Evolutionary conservation across 1,284 basidiomycete genomes (phyloP).

Genomic region (Neotropicomus parvogracilis): DNA sequence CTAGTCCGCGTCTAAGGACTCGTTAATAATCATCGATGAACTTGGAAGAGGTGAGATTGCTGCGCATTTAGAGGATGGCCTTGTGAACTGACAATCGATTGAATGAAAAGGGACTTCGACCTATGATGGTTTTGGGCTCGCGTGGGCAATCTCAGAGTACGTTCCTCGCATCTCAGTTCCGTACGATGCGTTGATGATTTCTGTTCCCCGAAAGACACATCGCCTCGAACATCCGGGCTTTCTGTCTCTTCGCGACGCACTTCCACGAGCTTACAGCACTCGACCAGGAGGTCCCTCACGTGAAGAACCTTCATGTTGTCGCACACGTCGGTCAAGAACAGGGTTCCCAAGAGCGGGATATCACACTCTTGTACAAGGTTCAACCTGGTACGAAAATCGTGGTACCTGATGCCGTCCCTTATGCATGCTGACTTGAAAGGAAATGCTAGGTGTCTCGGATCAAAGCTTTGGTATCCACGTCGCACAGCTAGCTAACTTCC

Average conservation of each 20-base stretch:
- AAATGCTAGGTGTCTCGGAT: slow-evolving; percentile 70
- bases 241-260: slow-evolving; percentile 96
- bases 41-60: slow-evolving; percentile 74
- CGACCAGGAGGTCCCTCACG: slow-evolving; percentile 72
- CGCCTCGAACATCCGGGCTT: slow-evolving; percentile 85
- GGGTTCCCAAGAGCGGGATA: slow-evolving; percentile 72
- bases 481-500: slow-evolving; percentile 94
- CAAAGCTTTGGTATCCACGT: slow-evolving; percentile 99
- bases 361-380: slow-evolving; percentile 94
- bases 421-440: not conserved
- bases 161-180: slow-evolving; percentile 21
- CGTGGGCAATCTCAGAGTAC: slow-evolving; percentile 98
- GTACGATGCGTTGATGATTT: not conserved
- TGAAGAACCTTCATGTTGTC: slow-evolving; percentile 94
- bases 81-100: not conserved
- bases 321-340: slow-evolving; percentile 80
- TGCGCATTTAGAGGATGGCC: not conserved
- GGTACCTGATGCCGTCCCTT: not conserved
- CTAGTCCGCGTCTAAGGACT: slow-evolving; percentile 88
- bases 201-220: slow-evolving; percentile 68
- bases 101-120: slow-evolving; percentile 88
- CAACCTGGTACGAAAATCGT: slow-evolving; percentile 64
- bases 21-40: slow-evolving; percentile 97
- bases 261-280: slow-evolving; percentile 97
- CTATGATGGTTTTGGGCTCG: slow-evolving; percentile 97